Evolutionary conservation across 1,284 basidiomycete genomes (phyloP), one percentile per base, ranked within the genome.

Genomic region (Meripilus lineatus): DNA sequence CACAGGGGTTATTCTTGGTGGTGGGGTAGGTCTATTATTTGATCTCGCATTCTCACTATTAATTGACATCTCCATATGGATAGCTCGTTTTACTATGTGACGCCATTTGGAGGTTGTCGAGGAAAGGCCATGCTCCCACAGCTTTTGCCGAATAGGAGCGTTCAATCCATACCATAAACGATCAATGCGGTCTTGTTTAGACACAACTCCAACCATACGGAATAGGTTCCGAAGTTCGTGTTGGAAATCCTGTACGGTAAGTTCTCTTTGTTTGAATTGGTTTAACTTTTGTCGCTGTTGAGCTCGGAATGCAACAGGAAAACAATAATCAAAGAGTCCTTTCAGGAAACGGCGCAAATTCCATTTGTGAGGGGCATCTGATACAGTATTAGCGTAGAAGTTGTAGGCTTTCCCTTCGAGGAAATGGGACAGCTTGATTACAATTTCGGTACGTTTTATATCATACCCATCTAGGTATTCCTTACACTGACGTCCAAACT

Each of bases 241-340:
- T 2, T 61, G 46, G 40, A 62, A 71, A 3, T 56, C 53, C 0
- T 43, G 43, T 0, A 63, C 53, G 1, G 21, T 42, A 4, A 43
- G 36, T 0, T 33, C 33, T 0, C 50, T 38, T 37, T 65, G 63
- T 2, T 18, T 3, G 10, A 36, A 39, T 1, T 36, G 30, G 1
- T 40, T 17, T 11, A 63, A 51, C 21, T 53, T 40, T 5, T 51
- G 39, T 0, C 51, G 40, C 42, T 57, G 51, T n/a, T 54, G 43
- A 0, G 49, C 25, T 2, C 63, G 52, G 44, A 63, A 72, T 30
- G 70, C 57, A 0, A 62, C 44, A 0, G 67, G 69, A 58, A 75
- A 75, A 39, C 70, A 72, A 44, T 69, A 66, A 44, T 71, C 59
- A 46, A 69, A 74, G 2, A 74, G 42, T 5, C 51, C 68, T 1